phyloP scores from a whole-genome alignment of 1,139 yeast genomes.

The Meyerozyma smithsonii region DNA sequence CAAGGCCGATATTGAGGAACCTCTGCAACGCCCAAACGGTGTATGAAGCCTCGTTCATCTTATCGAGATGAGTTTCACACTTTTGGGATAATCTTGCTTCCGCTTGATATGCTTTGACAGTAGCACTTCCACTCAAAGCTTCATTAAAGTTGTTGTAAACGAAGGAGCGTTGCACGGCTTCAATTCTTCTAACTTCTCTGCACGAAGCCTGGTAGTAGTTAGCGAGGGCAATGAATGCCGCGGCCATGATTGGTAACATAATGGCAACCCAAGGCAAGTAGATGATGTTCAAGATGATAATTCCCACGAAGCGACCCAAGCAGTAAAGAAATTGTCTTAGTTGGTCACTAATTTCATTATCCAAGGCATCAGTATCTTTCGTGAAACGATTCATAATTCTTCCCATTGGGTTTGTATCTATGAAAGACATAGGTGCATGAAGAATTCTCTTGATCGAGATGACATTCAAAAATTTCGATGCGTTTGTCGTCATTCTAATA shows the following conservation, averaged over 20 bases:
- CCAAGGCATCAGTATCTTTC: conserved; percentile 15
- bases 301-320: conserved; percentile 12
- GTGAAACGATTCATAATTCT: conserved; percentile 15
- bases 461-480: conserved; percentile 30
- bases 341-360: conserved; percentile 15
- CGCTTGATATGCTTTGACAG: conserved; percentile 59
- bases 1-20: conserved; percentile 70
- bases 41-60: conserved; percentile 69
- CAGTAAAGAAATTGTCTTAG: conserved; percentile 11
- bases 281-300: conserved; percentile 13
- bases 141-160: conserved; percentile 79
- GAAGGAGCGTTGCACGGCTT: conserved; percentile 69
- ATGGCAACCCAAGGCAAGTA: conserved; percentile 25
- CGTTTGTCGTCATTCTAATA: conserved; percentile 48
- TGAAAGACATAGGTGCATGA: conserved; percentile 13
- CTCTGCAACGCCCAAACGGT: conserved; percentile 67
- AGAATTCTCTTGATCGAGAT: conserved; percentile 59
- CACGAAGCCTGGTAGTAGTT: conserved; percentile 63
- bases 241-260: conserved; percentile 38
- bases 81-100: conserved; percentile 46
- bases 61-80: conserved; percentile 49
- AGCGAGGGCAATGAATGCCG: conserved; percentile 32
- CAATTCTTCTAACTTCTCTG: conserved; percentile 78
- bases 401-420: conserved; percentile 16
- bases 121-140: conserved; percentile 63